Base-by-base conservation (phyloP, 2,329 filamentous ascomycete genomes). In the Chrysoporthe puriensis region DNA sequence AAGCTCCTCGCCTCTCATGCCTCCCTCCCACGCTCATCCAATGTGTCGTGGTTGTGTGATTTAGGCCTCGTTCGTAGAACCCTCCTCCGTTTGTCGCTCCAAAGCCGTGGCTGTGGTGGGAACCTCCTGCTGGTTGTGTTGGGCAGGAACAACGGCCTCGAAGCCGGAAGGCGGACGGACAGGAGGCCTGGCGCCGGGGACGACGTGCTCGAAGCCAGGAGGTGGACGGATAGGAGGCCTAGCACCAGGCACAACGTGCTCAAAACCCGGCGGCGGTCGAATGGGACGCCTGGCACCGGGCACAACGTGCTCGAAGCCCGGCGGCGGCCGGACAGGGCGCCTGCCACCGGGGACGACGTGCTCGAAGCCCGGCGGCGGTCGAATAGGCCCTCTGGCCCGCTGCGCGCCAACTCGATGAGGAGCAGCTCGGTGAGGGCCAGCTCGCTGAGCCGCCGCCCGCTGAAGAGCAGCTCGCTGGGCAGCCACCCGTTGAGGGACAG, bases 351-450 rank as follows among this genome's bases (percentile, higher is more conserved):
- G 52, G 16, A 18, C 32, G 6, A 57, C 32, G 18, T 18, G 14
- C 9, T 57, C 54, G 54, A 57, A 57, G 5, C 54, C 54, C 16
- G 54, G 54, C 32, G 54, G 54, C 7, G 54, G 54, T 4, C 54
- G 54, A 36, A 40, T 21, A 40, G 34, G 6, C 21, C 54, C 54
- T 40, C 34, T 57, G 1, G 54, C 14, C 16, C 54, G 34, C 32
- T 57, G 54, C 18, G 40, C 54, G n/a, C 54, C 54, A 57, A n/a
- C 3, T 40, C 32, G 54, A 54, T 13, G 50, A 18, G 50, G 6
- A 2, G 13, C 11, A 54, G 50, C 26, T 8, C 50, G 50, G 21
- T 54, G 50, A 5, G 4, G 36, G 9, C 6, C 16, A n/a, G 3
- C 7, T n/a, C 54, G 54, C 32, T 57, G 54, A 2, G 16, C 32